Percentiles rank a stretch among this genome's conserved stretches.
phyloP scores from a whole-genome alignment of 176 grass and related monocot species.

The Zoysia japonica region DNA sequence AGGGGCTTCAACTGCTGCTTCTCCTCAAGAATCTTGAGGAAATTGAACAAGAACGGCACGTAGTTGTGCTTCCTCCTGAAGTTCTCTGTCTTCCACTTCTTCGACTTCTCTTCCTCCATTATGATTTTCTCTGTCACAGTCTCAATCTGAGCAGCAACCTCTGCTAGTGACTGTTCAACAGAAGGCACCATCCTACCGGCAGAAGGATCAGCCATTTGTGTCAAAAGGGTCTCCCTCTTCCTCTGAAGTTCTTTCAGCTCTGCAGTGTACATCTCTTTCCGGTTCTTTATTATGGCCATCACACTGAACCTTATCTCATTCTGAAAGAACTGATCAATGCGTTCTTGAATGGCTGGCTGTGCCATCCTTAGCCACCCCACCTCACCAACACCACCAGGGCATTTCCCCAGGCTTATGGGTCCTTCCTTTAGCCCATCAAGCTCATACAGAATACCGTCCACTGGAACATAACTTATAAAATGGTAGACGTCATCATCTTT shows the following conservation, averaged over 20 bases:
- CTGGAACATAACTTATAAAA: constrained; percentile 93
- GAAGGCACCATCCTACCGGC: constrained; percentile 27
- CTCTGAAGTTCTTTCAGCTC: constrained; percentile 95
- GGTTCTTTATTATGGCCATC: constrained; percentile 88
- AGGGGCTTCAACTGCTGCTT: constrained; percentile 83
- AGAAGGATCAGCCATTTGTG: constrained; percentile 58
- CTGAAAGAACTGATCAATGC: constrained; percentile 61
- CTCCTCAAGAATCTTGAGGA: constrained; percentile 92
- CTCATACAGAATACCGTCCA: constrained; percentile 81
- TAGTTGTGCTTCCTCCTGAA: constrained; percentile 98
- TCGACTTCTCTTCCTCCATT: constrained; percentile 98
- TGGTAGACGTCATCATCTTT: constrained; percentile 94
- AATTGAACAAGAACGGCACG: constrained; percentile 91
- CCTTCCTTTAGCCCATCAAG: constrained; percentile 96
- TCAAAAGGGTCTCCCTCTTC: constrained; percentile 77
- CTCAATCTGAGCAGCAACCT: constrained; percentile 87
- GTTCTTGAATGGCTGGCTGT: constrained; percentile 72
- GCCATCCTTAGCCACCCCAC: constrained; percentile 72
- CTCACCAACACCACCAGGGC: constrained; percentile 56
- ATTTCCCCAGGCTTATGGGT: constrained; percentile 77
- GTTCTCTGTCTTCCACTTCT: constrained; percentile 97
- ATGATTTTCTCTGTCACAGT: constrained; percentile 90
- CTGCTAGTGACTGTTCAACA: constrained; percentile 68
- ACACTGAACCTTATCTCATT: constrained; percentile 94
- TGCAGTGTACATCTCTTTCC: constrained; percentile 69